Evolutionary conservation across 2,329 filamentous ascomycete genomes (phyloP), one percentile per base, ranked within the genome.

Genomic region (Verruconis gallopava): DNA sequence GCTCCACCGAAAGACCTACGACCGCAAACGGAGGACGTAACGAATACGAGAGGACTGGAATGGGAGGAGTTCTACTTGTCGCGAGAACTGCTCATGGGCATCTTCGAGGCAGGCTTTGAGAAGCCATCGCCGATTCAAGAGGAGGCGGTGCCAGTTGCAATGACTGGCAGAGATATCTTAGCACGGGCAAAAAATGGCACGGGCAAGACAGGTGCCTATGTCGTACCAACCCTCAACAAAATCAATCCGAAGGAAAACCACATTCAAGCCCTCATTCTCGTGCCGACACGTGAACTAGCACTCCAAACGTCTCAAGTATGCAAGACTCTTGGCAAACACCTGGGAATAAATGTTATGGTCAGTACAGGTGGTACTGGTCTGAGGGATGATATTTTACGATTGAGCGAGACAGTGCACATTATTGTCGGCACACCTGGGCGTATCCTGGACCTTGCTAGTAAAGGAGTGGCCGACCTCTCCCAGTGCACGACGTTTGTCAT

Each of bases 41-140:
- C 89, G 44, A 88, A 86, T 55, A 98, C 89, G 21, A 96, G 95
- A 68, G 91, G 91, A 47, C 72, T 98, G 48, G 91, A 98, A 53
- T 98, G 95, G 57, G 93, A 98, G 64, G 85, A 96, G 52, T 95
- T 98, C 60, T 83, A 82, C 51, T 80, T 98, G 53, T 94, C 93
- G 69, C 76, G 91, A 59, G 85, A 94, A 59, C 69, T 98, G 47
- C 77, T 98, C 67, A 98, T 96, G 89, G 91, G 91, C 48, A 96
- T 98, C 51, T 98, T 96, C 63, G 91, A 98, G 68, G 91, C 91
- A 52, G 91, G 91, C 49, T 98, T 95, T 63, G 91, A 98, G 63
- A 95, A 93, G 67, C 91, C 91, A 13, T 98, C 91, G 44, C 91
- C 91, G 9, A 98, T 98, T 54, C 91, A 98, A 76, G 91, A 98